Base-by-base conservation (phyloP, 2,329 filamentous ascomycete species). In the Exophiala sp. region DNA sequence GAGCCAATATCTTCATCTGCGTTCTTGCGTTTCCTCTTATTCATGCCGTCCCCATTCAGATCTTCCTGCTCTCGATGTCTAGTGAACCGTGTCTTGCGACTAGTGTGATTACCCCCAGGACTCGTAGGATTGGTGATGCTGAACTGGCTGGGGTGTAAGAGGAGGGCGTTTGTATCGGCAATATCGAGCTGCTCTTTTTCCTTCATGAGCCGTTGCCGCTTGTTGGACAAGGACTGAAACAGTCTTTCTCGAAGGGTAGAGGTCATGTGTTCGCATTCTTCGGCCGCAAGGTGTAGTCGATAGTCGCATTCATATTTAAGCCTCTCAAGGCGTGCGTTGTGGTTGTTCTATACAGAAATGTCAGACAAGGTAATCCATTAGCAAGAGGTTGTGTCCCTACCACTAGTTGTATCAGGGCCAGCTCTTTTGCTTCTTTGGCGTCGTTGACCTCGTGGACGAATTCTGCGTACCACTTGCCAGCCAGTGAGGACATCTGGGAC, bases 381-480 rank as follows among this genome's bases (percentile, higher is more conserved):
- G 24, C 24, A 20, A 42, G 2, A 16, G 24, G 24, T 36, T 9
- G 14, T 36, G 40, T 55, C 70, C 83, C 66, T 78, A 96, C 94
- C 79, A 88, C 87, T 62, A 95, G 82, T 66, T 86, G 82, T 5
- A 88, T 86, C 66, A 97, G 74, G 64, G 91, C 85, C 60, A 88
- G 85, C 75, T 99, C 94, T 63, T 89, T 83, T 65, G 89, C 83
- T 71, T 97, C 91, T 62, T 96, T 85, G 6, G 90, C 81, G 69
- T 95, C 87, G 68, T 96, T 95, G 50, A 96, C 82, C 58, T 92
- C 85, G 62, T 89, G 83, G 16, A 94, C 84, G 74, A 95, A 97
- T 62, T 89, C 85, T 55, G 86, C 81, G 69, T 96, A 96, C 66
- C 87, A 84, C 65, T 86, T 89, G 1, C 94, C 94, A 33, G 90